Conservation (phyloP, 345 rosid species). For the Rhodamnia rubescens region DNA sequence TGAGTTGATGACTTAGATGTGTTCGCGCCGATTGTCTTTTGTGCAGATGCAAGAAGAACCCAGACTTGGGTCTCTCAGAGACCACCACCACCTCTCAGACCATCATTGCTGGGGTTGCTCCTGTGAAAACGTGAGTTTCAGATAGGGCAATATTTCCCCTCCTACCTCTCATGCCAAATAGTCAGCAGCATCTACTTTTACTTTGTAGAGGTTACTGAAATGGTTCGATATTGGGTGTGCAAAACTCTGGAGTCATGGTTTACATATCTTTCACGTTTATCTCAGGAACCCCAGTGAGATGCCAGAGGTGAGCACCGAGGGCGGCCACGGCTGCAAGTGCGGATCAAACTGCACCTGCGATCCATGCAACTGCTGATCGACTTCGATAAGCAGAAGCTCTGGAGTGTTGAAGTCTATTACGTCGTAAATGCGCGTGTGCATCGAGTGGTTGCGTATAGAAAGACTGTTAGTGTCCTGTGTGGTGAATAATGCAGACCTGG, state of each 20-base stretch:
- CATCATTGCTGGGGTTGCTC: constrained; percentile 26
- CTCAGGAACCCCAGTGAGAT: not conserved
- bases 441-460: not conserved
- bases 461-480: not conserved
- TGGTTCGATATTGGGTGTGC: not conserved
- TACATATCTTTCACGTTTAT: not conserved
- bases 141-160: not conserved
- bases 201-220: not conserved
- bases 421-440: not conserved
- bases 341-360: constrained; percentile 24
- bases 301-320: constrained; percentile 9
- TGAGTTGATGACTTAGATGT: not conserved
- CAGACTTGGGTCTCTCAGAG: constrained; percentile 32
- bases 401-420: not conserved
- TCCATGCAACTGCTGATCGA: constrained; percentile 20
- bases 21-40: not conserved
- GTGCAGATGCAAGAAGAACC: constrained; percentile 1
- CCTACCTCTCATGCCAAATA: not conserved
- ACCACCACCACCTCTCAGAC: constrained; percentile 9
- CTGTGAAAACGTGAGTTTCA: constrained; percentile 13
- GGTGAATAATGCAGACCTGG: not conserved
- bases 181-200: not conserved
- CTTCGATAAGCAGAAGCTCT: not conserved
- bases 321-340: constrained; percentile 26
- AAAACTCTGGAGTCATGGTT: not conserved